Conservation (phyloP, 495 filamentous ascomycete species). For the Trichoderma orchidacearum region DNA sequence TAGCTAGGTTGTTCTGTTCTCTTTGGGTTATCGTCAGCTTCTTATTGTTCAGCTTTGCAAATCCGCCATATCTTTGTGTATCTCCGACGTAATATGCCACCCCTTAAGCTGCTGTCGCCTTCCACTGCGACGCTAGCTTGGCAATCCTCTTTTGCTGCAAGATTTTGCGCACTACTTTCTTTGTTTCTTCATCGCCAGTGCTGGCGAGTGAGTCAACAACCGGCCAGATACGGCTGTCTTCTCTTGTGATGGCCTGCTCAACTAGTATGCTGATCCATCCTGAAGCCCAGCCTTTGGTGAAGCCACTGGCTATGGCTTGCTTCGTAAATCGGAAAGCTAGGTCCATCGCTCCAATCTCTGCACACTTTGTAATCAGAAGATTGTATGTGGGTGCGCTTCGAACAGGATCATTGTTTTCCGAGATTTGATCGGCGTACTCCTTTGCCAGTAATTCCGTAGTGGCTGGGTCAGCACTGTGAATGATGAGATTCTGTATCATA, state of each 20-base stretch:
- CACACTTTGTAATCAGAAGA: constrained; percentile 50
- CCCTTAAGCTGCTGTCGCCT: neutral
- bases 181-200: constrained; percentile 10
- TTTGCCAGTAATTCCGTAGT: constrained; percentile 46
- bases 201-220: constrained; percentile 11
- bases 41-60: too few relatives aligned
- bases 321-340: constrained; percentile 38
- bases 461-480: constrained; percentile 61
- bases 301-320: neutral
- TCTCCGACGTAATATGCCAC: neutral
- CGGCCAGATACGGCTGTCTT: constrained; percentile 30
- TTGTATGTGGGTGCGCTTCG: constrained; percentile 32
- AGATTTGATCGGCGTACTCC: constrained; percentile 22
- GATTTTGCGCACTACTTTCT: constrained; percentile 8
- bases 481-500: constrained; percentile 56
- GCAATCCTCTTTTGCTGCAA: neutral
- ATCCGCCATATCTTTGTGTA: neutral
- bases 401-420: neutral
- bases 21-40: neutral
- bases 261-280: constrained; percentile 25
- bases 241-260: constrained; percentile 14
- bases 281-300: constrained; percentile 1
- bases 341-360: constrained; percentile 37
- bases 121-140: neutral
- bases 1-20: too few relatives aligned